phyloP scores from a whole-genome alignment of 805 yeast genomes.

The Candida alai region DNA sequence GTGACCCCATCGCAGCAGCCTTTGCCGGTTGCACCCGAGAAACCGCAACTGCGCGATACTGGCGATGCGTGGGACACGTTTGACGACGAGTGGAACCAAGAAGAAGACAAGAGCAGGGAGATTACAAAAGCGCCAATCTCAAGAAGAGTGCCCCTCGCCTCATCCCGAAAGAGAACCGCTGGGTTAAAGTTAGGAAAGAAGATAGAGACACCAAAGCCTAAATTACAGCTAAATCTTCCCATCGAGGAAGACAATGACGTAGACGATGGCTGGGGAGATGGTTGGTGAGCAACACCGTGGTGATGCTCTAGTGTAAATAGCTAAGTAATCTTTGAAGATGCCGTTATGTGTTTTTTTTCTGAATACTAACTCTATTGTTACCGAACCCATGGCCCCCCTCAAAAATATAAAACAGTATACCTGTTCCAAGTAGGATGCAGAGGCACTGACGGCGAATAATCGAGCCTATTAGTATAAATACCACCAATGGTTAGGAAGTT shows the following conservation, averaged over 20 bases:
- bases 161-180: conserved; percentile 6
- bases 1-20: conserved; percentile 23
- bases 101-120: conserved; percentile 10
- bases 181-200: conserved; percentile 21
- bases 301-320: too few relatives aligned
- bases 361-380: too few relatives aligned
- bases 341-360: too few relatives aligned
- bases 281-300: conserved; percentile 22
- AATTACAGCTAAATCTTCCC: conserved; percentile 23
- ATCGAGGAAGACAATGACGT: conserved; percentile 23
- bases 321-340: too few relatives aligned
- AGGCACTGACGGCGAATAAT: too few relatives aligned
- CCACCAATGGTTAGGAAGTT: too few relatives aligned
- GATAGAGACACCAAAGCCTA: conserved; percentile 9
- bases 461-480: too few relatives aligned
- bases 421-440: too few relatives aligned
- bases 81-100: conserved; percentile 19
- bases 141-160: neutral
- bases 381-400: too few relatives aligned
- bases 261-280: conserved; percentile 32
- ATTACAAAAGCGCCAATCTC: conserved; percentile 1
- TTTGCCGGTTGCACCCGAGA: conserved; percentile 1
- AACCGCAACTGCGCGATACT: neutral
- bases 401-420: too few relatives aligned
- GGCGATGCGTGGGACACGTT: conserved; percentile 17